Evolutionary conservation across 1,139 yeast genomes (phyloP), one percentile per base, ranked within the genome.

Genomic region (Candida tropicalis): DNA sequence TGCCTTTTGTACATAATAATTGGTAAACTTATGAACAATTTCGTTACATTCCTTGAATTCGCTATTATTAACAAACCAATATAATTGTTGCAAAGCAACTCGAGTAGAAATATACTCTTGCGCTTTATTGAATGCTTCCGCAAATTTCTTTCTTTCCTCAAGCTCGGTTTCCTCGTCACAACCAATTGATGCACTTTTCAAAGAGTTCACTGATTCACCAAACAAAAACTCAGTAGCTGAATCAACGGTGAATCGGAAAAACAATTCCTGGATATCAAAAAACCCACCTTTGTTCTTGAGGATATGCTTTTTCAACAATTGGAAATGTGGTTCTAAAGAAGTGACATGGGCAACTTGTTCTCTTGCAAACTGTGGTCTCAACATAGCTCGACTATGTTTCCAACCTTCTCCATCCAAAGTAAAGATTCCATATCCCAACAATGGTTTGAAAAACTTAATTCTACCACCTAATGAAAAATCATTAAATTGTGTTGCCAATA

Each of bases 391-490:
- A 28, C 79, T 68, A 51, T 77, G 81, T 51, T 75, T 73, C 84
- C 84, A 79, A 3, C 76, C 79, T 26, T 63, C 70, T 15, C 81
- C 81, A 44, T 75, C 78, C 34, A 75, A 65, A 2, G 82, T 77
- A 60, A 79, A 79, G 46, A 79, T 76, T 2, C 84, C 83, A 42
- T 74, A 73, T 3, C 83, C 83, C 41, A 78, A 62, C 16, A 76
- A 56, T 4, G 79, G 75, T 27, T 52, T 51, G 48, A 77, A 66
- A 31, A 61, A 66, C 6, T 53, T 49, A 48, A 68, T 65, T 46
- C 83, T 68, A 24, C 50, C 39, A 2, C 82, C 83, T 44, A 78
- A 66, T n/a, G 65, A 65, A 55, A 73, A 77, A 43, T 77, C 81
- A 47, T 65, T 64, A 57, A 77, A 77, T 44, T 70, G 70, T 32